Conservation (phyloP, 306 rosid genomes). For the Alnus glutinosa region DNA sequence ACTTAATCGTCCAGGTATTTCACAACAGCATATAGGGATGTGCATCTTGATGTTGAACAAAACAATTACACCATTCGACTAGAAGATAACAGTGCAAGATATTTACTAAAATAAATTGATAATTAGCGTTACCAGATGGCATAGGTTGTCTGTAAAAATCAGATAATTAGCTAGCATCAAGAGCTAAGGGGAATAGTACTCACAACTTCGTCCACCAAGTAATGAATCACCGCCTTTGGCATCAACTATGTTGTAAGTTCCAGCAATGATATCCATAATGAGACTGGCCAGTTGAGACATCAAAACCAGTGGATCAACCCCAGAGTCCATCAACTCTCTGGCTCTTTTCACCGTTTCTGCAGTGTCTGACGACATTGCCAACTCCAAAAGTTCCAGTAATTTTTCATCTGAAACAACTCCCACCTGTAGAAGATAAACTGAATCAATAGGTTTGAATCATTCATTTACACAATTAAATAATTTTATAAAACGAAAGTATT, state of each 20-base stretch:
- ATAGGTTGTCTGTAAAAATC: not conserved
- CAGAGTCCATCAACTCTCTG: conserved; percentile 94
- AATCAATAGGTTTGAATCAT: conserved; percentile 29
- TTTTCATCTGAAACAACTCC: conserved; percentile 97
- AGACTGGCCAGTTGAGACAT: conserved; percentile 94
- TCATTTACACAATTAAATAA: conserved; percentile 7
- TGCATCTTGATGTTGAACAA: not conserved
- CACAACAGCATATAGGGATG: too few species aligned
- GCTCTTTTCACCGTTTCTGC: conserved; percentile 94
- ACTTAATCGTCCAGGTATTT: too few species aligned
- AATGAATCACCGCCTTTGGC: conserved; percentile 52
- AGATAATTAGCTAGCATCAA: not conserved
- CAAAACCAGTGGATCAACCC: conserved; percentile 91
- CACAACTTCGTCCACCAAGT: conserved; percentile 70
- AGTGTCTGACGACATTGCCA: conserved; percentile 94
- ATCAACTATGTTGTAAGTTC: conserved; percentile 69
- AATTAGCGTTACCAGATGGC: too few species aligned
- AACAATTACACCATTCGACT: not conserved
- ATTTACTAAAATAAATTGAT: not conserved
- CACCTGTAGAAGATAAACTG: conserved; percentile 56
- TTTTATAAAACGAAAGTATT: not conserved
- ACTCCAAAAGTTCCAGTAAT: conserved; percentile 88
- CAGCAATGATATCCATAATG: conserved; percentile 97
- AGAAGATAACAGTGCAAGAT: not conserved
- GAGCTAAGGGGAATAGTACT: conserved; percentile 48